Base-by-base conservation (phyloP, 495 filamentous ascomycete genomes). In the Aspergillus ostianus region DNA sequence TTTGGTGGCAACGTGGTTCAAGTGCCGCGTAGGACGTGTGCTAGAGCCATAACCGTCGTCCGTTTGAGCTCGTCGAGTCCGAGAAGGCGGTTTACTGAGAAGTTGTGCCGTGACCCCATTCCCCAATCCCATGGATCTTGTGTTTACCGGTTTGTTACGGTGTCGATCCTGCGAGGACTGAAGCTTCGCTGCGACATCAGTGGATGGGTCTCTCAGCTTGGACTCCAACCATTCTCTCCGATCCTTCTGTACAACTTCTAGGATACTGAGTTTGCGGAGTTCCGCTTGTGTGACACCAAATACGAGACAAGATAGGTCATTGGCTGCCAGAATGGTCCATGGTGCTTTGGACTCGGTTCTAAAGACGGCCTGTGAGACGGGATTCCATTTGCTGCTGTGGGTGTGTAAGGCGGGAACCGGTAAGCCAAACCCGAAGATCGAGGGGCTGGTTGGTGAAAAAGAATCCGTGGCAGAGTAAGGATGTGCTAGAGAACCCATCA, bases 311-410 rank as follows among this genome's bases (percentile, higher is more conserved):
- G 95, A 93, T 36, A 98, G 80, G 71, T 98, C 94, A 67, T 98
- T 98, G n/a, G 94, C 95, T 8, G 93, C 89, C 50, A 96, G 79
- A 56, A 98, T 97, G 3, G 93, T 98, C 90, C 92, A 98, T 5
- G 94, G 95, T 10, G 89, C 81, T 48, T 87, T 81, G 48, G 90
- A 82, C 72, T 95, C 90, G 17, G 94, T 98, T 18, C 93, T 92
- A 67, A 98, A 98, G 53, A 98, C 95, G 45, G 94, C 94, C 74
- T 98, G 95, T 18, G 92, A 89, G 29, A 92, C 90, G 8, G 92
- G 93, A 8, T 89, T 88, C 86, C 88, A 96, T 68, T 95, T 88
- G 68, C 87, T 93, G 58, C 90, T 85, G 74, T 97, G 93, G 21
- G 89, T 90, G 69, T 93, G 90, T 26, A 91, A 81, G 27, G 82